Conservation (phyloP, 139 green algal species). For the Nannochloris sp. region DNA sequence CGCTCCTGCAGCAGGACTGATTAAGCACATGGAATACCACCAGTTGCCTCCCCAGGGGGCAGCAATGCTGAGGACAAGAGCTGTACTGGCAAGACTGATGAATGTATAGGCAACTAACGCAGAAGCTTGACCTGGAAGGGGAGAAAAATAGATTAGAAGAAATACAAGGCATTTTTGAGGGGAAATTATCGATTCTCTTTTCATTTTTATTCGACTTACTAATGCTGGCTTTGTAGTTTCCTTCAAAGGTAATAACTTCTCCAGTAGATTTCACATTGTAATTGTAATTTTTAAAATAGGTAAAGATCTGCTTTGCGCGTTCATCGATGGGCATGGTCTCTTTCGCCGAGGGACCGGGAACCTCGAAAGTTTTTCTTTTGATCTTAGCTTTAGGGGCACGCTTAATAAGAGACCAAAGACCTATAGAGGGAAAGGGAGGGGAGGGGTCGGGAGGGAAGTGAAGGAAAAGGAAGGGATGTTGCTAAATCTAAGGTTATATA, state of each 20-base stretch:
- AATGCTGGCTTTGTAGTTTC: slow-evolving; percentile 62
- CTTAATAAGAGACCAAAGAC: slow-evolving; percentile 88
- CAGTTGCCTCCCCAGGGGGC: slow-evolving; percentile 44
- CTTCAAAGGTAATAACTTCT: slow-evolving; percentile 83
- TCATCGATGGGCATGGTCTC: slow-evolving; percentile 53
- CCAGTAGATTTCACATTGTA: slow-evolving; percentile 73
- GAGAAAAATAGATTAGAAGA: not conserved
- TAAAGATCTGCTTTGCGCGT: slow-evolving; percentile 58
- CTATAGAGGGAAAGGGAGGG: slow-evolving; percentile 19
- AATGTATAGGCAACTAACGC: slow-evolving; percentile 80
- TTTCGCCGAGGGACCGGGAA: slow-evolving; percentile 50
- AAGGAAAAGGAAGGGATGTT: not conserved
- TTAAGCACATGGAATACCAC: slow-evolving; percentile 72
- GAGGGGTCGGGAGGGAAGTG: not conserved
- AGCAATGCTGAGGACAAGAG: slow-evolving; percentile 73
- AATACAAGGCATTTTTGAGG: not conserved
- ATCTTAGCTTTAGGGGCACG: slow-evolving; percentile 69
- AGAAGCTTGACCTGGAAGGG: slow-evolving; percentile 58
- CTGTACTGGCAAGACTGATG: slow-evolving; percentile 56
- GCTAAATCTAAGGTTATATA: not conserved
- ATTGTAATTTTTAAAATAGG: slow-evolving; percentile 77
- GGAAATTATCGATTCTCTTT: not conserved
- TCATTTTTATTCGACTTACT: slow-evolving; percentile 3
- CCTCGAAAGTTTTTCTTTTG: slow-evolving; percentile 69
- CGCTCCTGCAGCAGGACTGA: slow-evolving; percentile 58